Conservation (phyloP, 2,329 filamentous ascomycete species). For the Aureobasidium subglaciale region DNA sequence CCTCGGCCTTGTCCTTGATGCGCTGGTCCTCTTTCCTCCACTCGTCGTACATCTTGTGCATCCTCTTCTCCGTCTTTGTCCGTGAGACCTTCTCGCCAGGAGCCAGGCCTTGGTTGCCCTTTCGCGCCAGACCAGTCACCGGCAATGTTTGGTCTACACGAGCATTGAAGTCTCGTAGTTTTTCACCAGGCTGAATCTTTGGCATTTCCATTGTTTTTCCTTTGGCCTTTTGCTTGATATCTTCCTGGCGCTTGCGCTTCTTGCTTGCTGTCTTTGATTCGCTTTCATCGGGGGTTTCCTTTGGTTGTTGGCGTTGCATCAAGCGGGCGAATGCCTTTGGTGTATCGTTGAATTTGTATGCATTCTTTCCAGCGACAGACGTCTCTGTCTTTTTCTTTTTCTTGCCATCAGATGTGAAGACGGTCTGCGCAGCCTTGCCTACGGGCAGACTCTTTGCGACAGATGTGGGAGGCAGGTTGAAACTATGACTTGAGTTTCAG, state of each 20-base stretch:
- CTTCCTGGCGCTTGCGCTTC: constrained; percentile 29
- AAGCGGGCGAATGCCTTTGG: constrained; percentile 81
- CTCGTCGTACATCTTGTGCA: constrained; percentile 53
- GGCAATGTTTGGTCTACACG: constrained; percentile 82
- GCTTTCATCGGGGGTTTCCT: constrained; percentile 61
- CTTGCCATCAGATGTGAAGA: constrained; percentile 25
- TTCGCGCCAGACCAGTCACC: constrained; percentile 56
- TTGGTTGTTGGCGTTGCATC: constrained; percentile 60
- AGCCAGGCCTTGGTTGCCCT: constrained; percentile 57
- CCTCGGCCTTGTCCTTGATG: constrained; percentile 68
- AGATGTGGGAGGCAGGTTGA: constrained; percentile 54
- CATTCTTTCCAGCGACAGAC: constrained; percentile 28
- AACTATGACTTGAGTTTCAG: constrained; percentile 31
- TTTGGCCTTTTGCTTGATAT: constrained; percentile 15
- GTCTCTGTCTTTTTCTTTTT: constrained; percentile 24
- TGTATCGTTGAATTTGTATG: constrained; percentile 65
- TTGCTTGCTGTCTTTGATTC: constrained; percentile 42
- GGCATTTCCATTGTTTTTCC: constrained; percentile 37
- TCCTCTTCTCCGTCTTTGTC: constrained; percentile 78
- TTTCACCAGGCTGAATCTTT: constrained; percentile 77
- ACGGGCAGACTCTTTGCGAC: constrained; percentile 54
- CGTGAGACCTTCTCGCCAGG: constrained; percentile 59
- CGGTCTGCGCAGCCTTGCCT: constrained; percentile 36
- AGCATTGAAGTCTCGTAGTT: constrained; percentile 69
- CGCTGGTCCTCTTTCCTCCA: constrained; percentile 72